phyloP scores from a whole-genome alignment of 2,329 filamentous ascomycete species.

The Claviceps maximensis region DNA sequence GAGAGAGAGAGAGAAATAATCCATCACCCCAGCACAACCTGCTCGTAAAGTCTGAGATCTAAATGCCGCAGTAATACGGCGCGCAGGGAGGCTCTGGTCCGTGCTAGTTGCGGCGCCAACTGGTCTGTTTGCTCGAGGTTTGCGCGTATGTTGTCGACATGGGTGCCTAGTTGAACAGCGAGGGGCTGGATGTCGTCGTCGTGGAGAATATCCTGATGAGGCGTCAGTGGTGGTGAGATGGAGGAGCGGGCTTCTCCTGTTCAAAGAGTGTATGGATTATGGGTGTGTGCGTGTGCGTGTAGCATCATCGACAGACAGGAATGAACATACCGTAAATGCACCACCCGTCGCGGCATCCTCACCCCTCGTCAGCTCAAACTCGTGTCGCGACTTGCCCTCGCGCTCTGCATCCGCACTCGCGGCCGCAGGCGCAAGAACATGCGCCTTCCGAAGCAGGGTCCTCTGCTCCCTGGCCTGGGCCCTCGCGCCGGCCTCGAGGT shows the following conservation, averaged over 20 bases:
- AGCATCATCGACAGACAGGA: no score
- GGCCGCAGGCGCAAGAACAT: slow-evolving; percentile 32
- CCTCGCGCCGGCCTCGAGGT: slow-evolving; percentile 42
- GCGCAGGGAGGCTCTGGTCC: slow-evolving; percentile 35
- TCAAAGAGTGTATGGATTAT: not conserved
- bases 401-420: slow-evolving; percentile 1
- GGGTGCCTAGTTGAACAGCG: slow-evolving; percentile 35
- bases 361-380: slow-evolving; percentile 3
- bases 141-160: slow-evolving; percentile 41
- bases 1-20: not conserved
- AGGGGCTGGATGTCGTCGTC: slow-evolving; percentile 32
- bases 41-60: slow-evolving; percentile 31
- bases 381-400: not conserved
- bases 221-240: no score
- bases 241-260: no score
- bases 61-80: slow-evolving; percentile 33
- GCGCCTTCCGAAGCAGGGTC: slow-evolving; percentile 34
- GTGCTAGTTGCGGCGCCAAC: slow-evolving; percentile 34
- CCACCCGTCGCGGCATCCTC: not conserved
- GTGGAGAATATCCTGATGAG: slow-evolving; percentile 1
- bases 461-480: slow-evolving; percentile 38
- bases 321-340: slow-evolving; percentile 9
- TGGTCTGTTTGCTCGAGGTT: slow-evolving; percentile 42
- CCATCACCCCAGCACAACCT: slow-evolving; percentile 29
- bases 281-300: no score